Conservation (phyloP, 331 rosid species). For the Rosa hybrid region DNA sequence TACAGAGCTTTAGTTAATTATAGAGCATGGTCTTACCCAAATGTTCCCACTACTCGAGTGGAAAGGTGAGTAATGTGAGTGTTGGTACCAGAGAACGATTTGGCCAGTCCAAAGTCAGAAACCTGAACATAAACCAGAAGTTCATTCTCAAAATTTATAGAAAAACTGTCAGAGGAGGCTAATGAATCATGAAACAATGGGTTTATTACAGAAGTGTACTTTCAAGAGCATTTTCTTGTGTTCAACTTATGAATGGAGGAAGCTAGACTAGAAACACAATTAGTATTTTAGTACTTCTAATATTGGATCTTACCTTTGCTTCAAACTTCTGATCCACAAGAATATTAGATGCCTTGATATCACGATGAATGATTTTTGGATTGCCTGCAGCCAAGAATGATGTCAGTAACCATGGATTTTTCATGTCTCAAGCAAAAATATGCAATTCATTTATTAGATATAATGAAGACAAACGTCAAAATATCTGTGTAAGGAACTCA, state of each 20-base stretch:
- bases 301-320: constrained; percentile 40
- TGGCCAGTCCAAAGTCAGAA: constrained; percentile 70
- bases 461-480: neutral
- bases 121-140: constrained; percentile 37
- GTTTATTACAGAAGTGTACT: neutral
- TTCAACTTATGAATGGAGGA: neutral
- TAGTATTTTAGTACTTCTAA: neutral
- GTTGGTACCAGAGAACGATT: constrained; percentile 42
- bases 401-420: constrained; percentile 8
- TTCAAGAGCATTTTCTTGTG: neutral
- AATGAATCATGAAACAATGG: neutral
- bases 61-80: constrained; percentile 42
- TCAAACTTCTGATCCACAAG: constrained; percentile 54
- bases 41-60: constrained; percentile 56
- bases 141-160: neutral
- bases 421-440: neutral
- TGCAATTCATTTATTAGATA: neutral
- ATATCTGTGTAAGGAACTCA: constrained; percentile 24
- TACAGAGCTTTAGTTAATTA: neutral
- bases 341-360: constrained; percentile 63
- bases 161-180: neutral
- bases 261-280: neutral
- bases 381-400: constrained; percentile 38
- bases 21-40: constrained; percentile 44
- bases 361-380: constrained; percentile 62